Conservation (phyloP, 257 asterid species). For the Scutellaria barbata region DNA sequence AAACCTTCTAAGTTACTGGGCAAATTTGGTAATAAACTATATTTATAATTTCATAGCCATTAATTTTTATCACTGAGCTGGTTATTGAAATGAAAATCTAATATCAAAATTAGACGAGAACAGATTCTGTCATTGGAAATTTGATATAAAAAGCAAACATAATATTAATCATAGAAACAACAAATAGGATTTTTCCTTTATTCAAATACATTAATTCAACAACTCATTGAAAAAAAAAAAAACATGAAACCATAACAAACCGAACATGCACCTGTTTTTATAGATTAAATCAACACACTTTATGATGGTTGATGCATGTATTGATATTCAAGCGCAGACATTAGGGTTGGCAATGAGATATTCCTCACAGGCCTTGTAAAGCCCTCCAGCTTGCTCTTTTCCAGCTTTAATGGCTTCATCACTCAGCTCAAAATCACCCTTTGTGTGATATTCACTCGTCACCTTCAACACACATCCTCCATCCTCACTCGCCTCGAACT, state of each 20-base stretch:
- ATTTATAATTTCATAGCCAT: no score
- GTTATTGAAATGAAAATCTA: no score
- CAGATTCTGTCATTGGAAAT: no score
- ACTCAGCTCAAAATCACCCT: conserved; percentile 23
- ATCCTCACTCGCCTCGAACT: conserved; percentile 35
- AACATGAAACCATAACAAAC: neutral
- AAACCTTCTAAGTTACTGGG: no score
- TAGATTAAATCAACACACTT: no score
- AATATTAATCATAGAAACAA: neutral
- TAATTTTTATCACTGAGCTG: no score
- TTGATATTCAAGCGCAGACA: conserved; percentile 33
- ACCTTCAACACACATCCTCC: conserved; percentile 42
- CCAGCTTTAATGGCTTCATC: conserved; percentile 31
- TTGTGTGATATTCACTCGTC: conserved; percentile 38
- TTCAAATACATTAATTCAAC: neutral
- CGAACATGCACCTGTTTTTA: no score
- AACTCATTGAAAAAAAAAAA: neutral
- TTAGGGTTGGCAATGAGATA: conserved; percentile 40
- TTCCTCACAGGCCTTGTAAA: conserved; percentile 40
- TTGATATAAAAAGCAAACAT: no score
- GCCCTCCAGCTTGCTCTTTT: conserved; percentile 2
- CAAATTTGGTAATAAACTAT: no score
- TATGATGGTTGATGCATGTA: no score
- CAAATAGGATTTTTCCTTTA: conserved; percentile 27
- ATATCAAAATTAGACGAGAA: no score